Conservation (phyloP, 2,329 filamentous ascomycete genomes). For the Monascus ruber region DNA sequence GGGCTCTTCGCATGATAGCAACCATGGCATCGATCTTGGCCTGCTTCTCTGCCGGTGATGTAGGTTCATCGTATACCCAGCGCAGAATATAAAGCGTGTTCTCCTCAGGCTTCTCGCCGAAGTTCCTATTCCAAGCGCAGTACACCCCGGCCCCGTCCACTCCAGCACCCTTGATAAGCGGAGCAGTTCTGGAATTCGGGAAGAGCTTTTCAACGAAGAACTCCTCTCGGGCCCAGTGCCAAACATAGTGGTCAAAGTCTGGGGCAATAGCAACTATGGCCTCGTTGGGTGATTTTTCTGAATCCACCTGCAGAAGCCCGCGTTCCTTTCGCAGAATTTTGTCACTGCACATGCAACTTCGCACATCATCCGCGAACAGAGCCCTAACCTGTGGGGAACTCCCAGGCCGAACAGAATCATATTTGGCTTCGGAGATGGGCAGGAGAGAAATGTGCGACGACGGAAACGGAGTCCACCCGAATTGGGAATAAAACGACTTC, state of each 20-base stretch:
- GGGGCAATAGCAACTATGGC: slow-evolving; percentile 56
- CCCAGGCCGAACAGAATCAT: slow-evolving; percentile 9
- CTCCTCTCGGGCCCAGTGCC: slow-evolving; percentile 73
- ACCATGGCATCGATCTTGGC: slow-evolving; percentile 43
- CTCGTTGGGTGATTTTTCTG: slow-evolving; percentile 23
- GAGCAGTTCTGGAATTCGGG: slow-evolving; percentile 30
- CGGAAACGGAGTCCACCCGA: slow-evolving; percentile 65
- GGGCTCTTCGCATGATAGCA: slow-evolving; percentile 55
- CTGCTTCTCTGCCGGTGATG: slow-evolving; percentile 34
- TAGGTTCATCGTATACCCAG: slow-evolving; percentile 29
- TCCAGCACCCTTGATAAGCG: slow-evolving; percentile 59
- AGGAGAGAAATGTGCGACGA: slow-evolving; percentile 61
- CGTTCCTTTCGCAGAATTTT: slow-evolving; percentile 59
- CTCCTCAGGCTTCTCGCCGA: slow-evolving; percentile 23
- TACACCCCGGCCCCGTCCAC: slow-evolving; percentile 35
- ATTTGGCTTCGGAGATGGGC: slow-evolving; percentile 21
- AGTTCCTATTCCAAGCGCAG: slow-evolving; percentile 31
- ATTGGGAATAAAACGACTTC: slow-evolving; percentile 64
- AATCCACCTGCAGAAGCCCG: slow-evolving; percentile 43
- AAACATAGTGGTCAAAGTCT: slow-evolving; percentile 55
- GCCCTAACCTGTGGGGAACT: slow-evolving; percentile 18
- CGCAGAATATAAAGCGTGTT: slow-evolving; percentile 34
- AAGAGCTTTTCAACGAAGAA: slow-evolving; percentile 59
- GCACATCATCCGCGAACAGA: slow-evolving; percentile 23
- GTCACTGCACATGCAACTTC: slow-evolving; percentile 40